Evolutionary conservation across 2,329 filamentous ascomycete genomes (phyloP).

Genomic region (Plenodomus tracheiphilus): DNA sequence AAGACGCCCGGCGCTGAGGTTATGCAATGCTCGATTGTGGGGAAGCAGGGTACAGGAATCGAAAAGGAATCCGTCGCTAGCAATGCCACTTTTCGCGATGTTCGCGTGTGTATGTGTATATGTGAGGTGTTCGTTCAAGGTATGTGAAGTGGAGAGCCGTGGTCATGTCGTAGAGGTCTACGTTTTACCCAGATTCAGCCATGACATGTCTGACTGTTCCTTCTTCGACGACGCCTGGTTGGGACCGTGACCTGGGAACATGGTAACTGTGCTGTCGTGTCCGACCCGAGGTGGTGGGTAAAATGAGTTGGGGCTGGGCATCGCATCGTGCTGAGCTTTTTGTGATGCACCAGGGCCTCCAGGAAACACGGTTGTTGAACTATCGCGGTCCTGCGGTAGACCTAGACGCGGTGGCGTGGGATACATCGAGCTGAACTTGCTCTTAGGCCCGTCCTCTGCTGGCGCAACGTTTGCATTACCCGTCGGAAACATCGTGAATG

Average conservation of each 20-base stretch:
- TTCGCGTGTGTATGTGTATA: conserved; percentile 12
- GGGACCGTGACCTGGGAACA: conserved; percentile 28
- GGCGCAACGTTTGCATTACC: conserved; percentile 21
- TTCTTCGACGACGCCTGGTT: conserved; percentile 22
- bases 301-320: conserved; percentile 53
- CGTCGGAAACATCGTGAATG: conserved; percentile 35
- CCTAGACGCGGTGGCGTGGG: conserved; percentile 32
- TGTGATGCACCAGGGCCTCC: conserved; percentile 26
- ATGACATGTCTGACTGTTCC: conserved; percentile 69
- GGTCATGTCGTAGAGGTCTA: conserved; percentile 10
- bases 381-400: conserved; percentile 54
- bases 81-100: conserved; percentile 24
- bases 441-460: conserved; percentile 17
- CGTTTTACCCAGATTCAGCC: conserved; percentile 69
- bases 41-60: conserved; percentile 15
- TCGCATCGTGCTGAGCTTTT: conserved; percentile 9
- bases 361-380: conserved; percentile 45
- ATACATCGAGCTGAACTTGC: conserved; percentile 34
- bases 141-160: conserved; percentile 9
- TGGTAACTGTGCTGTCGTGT: conserved; percentile 59
- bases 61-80: conserved; percentile 24
- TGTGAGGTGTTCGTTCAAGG: conserved; percentile 9
- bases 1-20: conserved; percentile 33
- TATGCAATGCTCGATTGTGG: conserved; percentile 25
- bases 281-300: conserved; percentile 50